Base-by-base conservation (phyloP, 176 grass and related monocot genomes). In the Aegilops speltoides region DNA sequence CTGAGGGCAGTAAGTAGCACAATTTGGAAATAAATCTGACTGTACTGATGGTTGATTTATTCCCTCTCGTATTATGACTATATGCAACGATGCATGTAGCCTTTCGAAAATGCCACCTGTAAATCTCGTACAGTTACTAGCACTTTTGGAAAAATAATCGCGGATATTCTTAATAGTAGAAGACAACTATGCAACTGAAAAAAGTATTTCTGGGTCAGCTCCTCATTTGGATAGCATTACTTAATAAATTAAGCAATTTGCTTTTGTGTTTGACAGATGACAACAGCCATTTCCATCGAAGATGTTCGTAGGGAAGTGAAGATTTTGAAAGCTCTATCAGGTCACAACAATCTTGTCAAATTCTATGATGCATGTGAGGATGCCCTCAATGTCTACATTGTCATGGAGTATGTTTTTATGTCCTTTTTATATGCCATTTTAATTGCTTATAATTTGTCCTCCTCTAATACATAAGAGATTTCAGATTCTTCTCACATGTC, bases 351-450 rank as follows among this genome's bases (percentile, higher is more conserved):
- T 86, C 92, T 99, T 61, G 92, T 99, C 83, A 99, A 91, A 89
- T 99, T 96, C 90, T 94, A 99, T 88, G 97, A 99, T 96, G 94
- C 94, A 91, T 99, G 97, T 96, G 97, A 99, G 92, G 97, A 99
- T 80, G 94, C 90, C 85, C 93, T 96, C 82, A 99, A 99, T 88
- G 97, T 99, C 94, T 99, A 96, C 94, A 82, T 99, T 94, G 94
- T 93, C 86, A 99, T 99, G 97, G 97, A 99, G 97, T 99, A 99
- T 91, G 92, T 93, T 88, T 92, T 87, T 84, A 67, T 80, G 60
- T 80, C 83, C 52, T 86, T 77, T 43, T 82, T 45, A 59, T 46
- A 45, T 88, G 59, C 73, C 66, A 69, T 43, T 78, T 64, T 79
- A 68, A 70, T 61, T 24, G 46, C 7, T 74, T 87, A 68, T 68